A percentile compares a stretch with the other conserved stretches of the same genome.
Conservation (phyloP, 1,139 yeast species). For the Taphrina confusa region DNA sequence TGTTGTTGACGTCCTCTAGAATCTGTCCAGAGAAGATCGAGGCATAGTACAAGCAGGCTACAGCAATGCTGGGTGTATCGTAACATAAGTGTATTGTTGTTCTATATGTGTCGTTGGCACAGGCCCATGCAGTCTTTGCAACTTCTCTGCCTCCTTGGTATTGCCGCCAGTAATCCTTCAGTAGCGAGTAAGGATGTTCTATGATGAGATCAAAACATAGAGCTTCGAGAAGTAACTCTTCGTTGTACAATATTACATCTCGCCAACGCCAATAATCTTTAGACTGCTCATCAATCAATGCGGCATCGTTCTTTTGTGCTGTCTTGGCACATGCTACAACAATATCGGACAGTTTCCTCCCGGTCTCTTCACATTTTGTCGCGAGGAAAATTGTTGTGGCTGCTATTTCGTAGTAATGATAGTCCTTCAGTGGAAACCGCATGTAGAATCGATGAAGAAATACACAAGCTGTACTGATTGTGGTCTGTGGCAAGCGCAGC, state of each 20-base stretch:
- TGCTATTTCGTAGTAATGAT: slow-evolving; percentile 53
- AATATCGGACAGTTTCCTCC: slow-evolving; percentile 53
- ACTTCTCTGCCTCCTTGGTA: slow-evolving; percentile 43
- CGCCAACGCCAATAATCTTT: slow-evolving; percentile 57
- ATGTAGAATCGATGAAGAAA: slow-evolving; percentile 57
- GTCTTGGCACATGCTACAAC: slow-evolving; percentile 53
- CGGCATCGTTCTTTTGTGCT: slow-evolving; percentile 51
- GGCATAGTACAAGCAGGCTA: slow-evolving; percentile 50
- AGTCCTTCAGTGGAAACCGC: slow-evolving; percentile 49
- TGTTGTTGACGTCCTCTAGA: slow-evolving; percentile 38
- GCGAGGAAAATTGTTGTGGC: slow-evolving; percentile 57
- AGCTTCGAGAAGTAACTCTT: slow-evolving; percentile 53
- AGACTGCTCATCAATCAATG: slow-evolving; percentile 52
- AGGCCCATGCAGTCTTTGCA: slow-evolving; percentile 47
- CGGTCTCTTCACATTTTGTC: slow-evolving; percentile 56
- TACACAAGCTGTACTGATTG: slow-evolving; percentile 54
- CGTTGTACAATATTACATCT: slow-evolving; percentile 51
- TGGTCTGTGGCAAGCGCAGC: slow-evolving; percentile 52
- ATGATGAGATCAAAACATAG: slow-evolving; percentile 56
- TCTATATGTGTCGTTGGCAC: slow-evolving; percentile 49
- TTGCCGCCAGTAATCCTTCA: slow-evolving; percentile 43
- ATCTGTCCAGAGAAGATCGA: slow-evolving; percentile 38
- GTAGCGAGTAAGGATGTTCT: slow-evolving; percentile 50
- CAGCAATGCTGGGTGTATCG: slow-evolving; percentile 46
- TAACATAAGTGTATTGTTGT: slow-evolving; percentile 47